These are phyloP conservation scores for Acanthamoeba lenticulata DNA, from an alignment of 208 protist species.

Conservation along the genomic window DNA sequence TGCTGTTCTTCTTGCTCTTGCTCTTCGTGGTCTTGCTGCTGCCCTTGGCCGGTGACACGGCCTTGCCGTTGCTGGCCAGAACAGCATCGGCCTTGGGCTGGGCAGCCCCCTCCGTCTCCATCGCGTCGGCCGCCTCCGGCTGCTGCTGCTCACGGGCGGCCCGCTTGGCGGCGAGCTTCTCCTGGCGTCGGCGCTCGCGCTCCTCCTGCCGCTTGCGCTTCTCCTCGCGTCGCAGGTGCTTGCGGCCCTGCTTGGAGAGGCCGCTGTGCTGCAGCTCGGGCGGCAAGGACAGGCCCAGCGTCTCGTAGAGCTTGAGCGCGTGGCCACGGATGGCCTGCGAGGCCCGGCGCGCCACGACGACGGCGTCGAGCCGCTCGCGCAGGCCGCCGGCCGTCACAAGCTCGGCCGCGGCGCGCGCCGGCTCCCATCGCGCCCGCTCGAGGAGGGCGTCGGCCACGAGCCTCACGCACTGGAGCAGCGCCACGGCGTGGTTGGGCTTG, in stretches of 20 bases:
- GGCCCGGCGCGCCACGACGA: not conserved
- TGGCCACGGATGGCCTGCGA: conserved; percentile 45
- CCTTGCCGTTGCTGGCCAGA: not conserved
- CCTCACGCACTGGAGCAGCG: conserved; percentile 56
- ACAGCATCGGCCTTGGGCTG: too few relatives aligned
- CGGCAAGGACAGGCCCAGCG: not conserved
- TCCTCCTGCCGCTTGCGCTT: conserved; percentile 61
- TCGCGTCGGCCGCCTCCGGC: conserved; percentile 4
- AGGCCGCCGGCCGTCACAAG: not conserved
- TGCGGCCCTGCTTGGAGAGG: conserved; percentile 48
- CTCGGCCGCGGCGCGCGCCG: not conserved
- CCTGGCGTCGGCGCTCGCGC: conserved; percentile 7
- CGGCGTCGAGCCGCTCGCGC: conserved; percentile 2
- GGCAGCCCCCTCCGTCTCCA: conserved; percentile 3
- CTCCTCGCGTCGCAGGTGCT: conserved; percentile 45
- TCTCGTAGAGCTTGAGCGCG: not conserved
- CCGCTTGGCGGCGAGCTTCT: conserved; percentile 44
- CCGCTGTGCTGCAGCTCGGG: conserved; percentile 52
- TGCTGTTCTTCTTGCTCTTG: too few relatives aligned
- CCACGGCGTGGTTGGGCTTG: conserved; percentile 39
- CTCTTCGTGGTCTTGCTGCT: not conserved
- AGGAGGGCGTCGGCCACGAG: conserved; percentile 21
- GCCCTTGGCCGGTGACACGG: not conserved
- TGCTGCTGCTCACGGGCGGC: conserved; percentile 49
- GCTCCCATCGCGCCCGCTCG: not conserved